phyloP scores from a whole-genome alignment of 2,329 filamentous ascomycete genomes.

The Calonectria ilicicola region DNA sequence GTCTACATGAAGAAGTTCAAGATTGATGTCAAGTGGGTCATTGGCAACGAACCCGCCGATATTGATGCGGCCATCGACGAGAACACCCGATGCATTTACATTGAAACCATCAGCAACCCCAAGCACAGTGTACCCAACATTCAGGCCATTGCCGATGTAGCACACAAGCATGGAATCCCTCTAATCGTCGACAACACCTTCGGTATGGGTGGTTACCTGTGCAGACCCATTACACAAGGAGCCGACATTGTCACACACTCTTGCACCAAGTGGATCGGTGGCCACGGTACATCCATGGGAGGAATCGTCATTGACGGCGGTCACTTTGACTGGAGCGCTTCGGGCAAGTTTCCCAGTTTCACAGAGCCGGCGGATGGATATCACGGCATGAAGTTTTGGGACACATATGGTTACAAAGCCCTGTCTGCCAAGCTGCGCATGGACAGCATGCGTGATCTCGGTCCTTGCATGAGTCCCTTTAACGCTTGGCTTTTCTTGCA shows the following conservation, averaged over 20 bases:
- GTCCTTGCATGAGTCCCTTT: slow-evolving; percentile 76
- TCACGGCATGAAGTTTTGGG: slow-evolving; percentile 78
- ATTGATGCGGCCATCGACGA: slow-evolving; percentile 87
- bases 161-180: slow-evolving; percentile 75
- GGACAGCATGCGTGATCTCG: slow-evolving; percentile 77
- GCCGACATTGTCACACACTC: slow-evolving; percentile 80
- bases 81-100: slow-evolving; percentile 88
- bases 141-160: slow-evolving; percentile 83
- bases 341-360: slow-evolving; percentile 76
- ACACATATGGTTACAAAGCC: slow-evolving; percentile 74
- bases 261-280: slow-evolving; percentile 81
- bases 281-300: slow-evolving; percentile 78
- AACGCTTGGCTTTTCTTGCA: slow-evolving; percentile 78
- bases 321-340: slow-evolving; percentile 78
- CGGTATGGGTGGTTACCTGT: slow-evolving; percentile 69
- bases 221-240: slow-evolving; percentile 75
- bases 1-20: slow-evolving; percentile 85
- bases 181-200: slow-evolving; percentile 85
- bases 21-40: slow-evolving; percentile 77
- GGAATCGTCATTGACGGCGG: slow-evolving; percentile 77
- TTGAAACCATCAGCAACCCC: slow-evolving; percentile 93
- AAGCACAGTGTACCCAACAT: slow-evolving; percentile 94
- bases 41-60: slow-evolving; percentile 80
- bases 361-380: slow-evolving; percentile 76
- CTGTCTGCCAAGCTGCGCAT: slow-evolving; percentile 77